phyloP scores from a whole-genome alignment of 2,329 filamentous ascomycete species.

The Nannizziopsis barbatae region DNA sequence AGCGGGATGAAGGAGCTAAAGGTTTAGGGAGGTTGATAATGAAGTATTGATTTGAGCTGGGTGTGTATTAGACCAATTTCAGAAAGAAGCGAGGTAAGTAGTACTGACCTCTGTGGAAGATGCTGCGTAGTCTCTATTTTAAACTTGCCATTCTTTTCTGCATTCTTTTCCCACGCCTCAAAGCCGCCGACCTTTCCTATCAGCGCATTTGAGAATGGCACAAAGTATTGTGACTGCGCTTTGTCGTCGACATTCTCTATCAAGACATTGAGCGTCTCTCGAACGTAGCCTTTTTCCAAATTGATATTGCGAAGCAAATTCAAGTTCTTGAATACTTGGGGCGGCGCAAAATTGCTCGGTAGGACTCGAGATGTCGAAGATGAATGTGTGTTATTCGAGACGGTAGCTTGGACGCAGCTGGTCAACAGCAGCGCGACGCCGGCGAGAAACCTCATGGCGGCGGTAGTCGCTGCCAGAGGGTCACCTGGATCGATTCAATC shows the following conservation, averaged over 20 bases:
- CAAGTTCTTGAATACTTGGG: conserved; percentile 84
- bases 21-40: conserved; percentile 66
- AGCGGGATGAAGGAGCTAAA: conserved; percentile 62
- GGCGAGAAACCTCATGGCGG: conserved; percentile 33
- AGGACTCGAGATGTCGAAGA: conserved; percentile 28
- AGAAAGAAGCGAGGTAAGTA: neutral
- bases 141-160: conserved; percentile 56
- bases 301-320: conserved; percentile 87
- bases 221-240: conserved; percentile 78
- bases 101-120: conserved; percentile 21
- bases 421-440: conserved; percentile 29
- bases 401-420: conserved; percentile 21
- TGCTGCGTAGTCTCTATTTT: conserved; percentile 54
- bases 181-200: conserved; percentile 70
- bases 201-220: conserved; percentile 70
- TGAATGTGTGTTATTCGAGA: conserved; percentile 22
- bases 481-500: conserved; percentile 20
- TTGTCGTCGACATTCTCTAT: conserved; percentile 74
- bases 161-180: conserved; percentile 88
- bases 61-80: neutral
- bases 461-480: conserved; percentile 21
- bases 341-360: conserved; percentile 57
- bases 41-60: conserved; percentile 68
- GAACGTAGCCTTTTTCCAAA: conserved; percentile 80
- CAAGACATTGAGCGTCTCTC: conserved; percentile 86